These are phyloP conservation scores for Candida nemodendra DNA, from an alignment of 805 yeast species.

Conservation along the genomic window DNA sequence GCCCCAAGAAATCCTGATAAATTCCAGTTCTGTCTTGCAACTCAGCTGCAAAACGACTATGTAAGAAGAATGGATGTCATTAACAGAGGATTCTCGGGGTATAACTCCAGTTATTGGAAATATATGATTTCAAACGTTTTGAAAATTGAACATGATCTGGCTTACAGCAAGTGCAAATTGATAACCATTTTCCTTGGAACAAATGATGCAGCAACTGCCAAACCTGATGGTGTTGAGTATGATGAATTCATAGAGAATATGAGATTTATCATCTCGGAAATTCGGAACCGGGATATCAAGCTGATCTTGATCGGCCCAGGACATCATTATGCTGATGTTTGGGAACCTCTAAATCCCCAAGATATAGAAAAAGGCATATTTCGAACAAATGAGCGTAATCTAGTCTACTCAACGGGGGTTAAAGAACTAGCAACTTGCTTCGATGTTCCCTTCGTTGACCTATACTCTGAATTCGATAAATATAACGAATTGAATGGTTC, in stretches of 20 bases:
- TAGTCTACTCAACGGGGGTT: constrained; percentile 51
- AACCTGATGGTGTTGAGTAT: constrained; percentile 53
- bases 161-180: constrained; percentile 18
- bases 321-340: constrained; percentile 43
- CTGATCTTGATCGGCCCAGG: constrained; percentile 64
- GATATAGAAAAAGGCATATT: constrained; percentile 33
- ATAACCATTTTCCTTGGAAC: constrained; percentile 54
- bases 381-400: constrained; percentile 44
- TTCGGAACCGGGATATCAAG: constrained; percentile 41
- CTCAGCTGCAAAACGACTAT: constrained; percentile 37
- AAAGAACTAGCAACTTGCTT: constrained; percentile 43
- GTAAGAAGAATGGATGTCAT: constrained; percentile 63
- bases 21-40: constrained; percentile 20
- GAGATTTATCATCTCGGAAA: constrained; percentile 38
- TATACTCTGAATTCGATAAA: constrained; percentile 44
- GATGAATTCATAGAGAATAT: constrained; percentile 51
- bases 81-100: constrained; percentile 75
- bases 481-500: constrained; percentile 16
- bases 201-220: constrained; percentile 57
- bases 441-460: constrained; percentile 55
- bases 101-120: constrained; percentile 60
- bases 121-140: constrained; percentile 50
- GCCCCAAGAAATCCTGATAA: not conserved
- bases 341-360: constrained; percentile 36
- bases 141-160: constrained; percentile 40